Evolutionary conservation across 2,329 filamentous ascomycete species (phyloP).

Genomic region (Ophiostoma sp.): DNA sequence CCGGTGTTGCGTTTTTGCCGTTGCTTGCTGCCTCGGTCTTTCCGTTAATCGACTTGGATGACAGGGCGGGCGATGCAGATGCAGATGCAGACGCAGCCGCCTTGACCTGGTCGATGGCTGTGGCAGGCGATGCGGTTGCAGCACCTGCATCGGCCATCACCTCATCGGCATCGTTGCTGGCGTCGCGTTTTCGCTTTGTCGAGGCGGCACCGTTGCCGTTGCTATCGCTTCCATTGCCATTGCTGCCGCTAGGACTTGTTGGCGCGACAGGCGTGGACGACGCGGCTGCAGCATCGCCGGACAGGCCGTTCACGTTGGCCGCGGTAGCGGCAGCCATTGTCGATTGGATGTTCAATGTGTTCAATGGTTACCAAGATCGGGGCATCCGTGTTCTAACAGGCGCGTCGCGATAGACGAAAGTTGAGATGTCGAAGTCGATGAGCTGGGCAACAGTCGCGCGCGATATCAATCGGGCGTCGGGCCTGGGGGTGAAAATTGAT

Average conservation of each 20-base stretch:
- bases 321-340: slow-evolving; percentile 38
- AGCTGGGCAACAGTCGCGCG: not conserved
- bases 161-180: slow-evolving; percentile 41
- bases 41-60: slow-evolving; percentile 5
- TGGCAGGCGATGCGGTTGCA: not conserved
- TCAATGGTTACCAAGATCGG: not conserved
- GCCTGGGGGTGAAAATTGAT: not conserved
- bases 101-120: not conserved
- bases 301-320: slow-evolving; percentile 37
- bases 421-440: not conserved
- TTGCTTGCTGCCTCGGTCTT: slow-evolving; percentile 33
- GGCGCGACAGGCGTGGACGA: slow-evolving; percentile 33
- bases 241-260: slow-evolving; percentile 22
- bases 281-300: slow-evolving; percentile 34
- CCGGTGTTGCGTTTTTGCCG: slow-evolving; percentile 32
- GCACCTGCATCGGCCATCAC: slow-evolving; percentile 25
- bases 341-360: not conserved
- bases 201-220: slow-evolving; percentile 33
- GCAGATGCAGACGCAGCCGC: not conserved
- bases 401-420: slow-evolving; percentile 8
- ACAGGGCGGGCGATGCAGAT: not conserved
- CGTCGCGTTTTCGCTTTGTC: slow-evolving; percentile 61
- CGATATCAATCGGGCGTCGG: not conserved
- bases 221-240: slow-evolving; percentile 27
- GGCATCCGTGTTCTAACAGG: not conserved